Conservation (phyloP, 192 early-diverging fungal species). For the Mycoemilia scoparia region DNA sequence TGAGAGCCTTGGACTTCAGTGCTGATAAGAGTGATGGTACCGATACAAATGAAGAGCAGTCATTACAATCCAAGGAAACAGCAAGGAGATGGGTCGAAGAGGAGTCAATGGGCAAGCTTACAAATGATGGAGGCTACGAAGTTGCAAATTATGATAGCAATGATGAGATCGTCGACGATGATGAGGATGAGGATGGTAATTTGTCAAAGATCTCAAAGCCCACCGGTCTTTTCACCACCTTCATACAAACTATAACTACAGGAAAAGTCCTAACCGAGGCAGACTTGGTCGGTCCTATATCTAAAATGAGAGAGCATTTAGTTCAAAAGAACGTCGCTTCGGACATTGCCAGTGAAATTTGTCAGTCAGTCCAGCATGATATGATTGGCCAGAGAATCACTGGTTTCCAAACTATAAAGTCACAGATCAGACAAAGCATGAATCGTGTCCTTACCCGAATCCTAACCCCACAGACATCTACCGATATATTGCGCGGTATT, state of each 20-base stretch:
- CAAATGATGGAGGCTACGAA: slow-evolving; percentile 53
- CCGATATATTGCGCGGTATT: slow-evolving; percentile 83
- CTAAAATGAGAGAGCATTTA: slow-evolving; percentile 80
- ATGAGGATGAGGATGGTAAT: slow-evolving; percentile 23
- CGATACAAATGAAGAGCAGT: slow-evolving; percentile 2
- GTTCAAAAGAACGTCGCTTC: slow-evolving; percentile 86
- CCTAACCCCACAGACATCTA: slow-evolving; percentile 72
- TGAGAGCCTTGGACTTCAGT: slow-evolving; percentile 27
- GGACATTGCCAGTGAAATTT: slow-evolving; percentile 69
- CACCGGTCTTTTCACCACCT: slow-evolving; percentile 44
- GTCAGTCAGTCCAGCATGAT: slow-evolving; percentile 50
- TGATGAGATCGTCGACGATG: slow-evolving; percentile 35
- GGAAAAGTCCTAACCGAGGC: slow-evolving; percentile 52
- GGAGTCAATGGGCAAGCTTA: slow-evolving; percentile 36
- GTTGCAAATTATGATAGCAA: slow-evolving; percentile 49
- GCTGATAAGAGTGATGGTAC: slow-evolving; percentile 5
- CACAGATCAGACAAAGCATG: slow-evolving; percentile 61
- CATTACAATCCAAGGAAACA: too few relatives aligned
- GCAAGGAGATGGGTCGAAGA: slow-evolving; percentile 40
- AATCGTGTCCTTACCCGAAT: slow-evolving; percentile 68
- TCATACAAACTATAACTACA: slow-evolving; percentile 50
- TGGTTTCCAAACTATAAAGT: slow-evolving; percentile 54
- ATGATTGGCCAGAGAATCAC: slow-evolving; percentile 59
- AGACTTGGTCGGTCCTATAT: slow-evolving; percentile 58
- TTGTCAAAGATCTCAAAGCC: slow-evolving; percentile 5